phyloP scores from a whole-genome alignment of 2,329 filamentous ascomycete genomes.

The Verticillium dahliae region DNA sequence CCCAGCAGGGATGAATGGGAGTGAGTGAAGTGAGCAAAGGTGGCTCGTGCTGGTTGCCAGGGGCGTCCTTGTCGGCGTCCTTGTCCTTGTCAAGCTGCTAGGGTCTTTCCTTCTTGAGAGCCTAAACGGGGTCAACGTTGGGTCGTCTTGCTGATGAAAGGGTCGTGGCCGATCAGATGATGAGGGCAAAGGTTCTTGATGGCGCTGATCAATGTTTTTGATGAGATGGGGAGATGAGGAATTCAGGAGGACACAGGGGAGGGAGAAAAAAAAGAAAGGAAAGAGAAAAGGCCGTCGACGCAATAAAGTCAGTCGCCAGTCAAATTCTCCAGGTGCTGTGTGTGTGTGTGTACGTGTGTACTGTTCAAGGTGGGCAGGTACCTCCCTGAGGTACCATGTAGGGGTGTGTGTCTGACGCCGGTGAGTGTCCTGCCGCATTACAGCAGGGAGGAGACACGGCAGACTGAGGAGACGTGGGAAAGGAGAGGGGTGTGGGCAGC shows the following conservation, averaged over 20 bases:
- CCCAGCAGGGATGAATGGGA: conserved; percentile 6
- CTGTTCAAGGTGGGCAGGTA: neutral
- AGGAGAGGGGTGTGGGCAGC: neutral
- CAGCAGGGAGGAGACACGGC: neutral
- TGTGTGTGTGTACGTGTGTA: neutral
- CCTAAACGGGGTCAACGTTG: neutral
- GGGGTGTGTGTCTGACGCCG: neutral
- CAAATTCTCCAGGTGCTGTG: neutral
- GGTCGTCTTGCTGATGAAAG: neutral
- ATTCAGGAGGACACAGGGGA: neutral
- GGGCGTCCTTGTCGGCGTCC: conserved; percentile 5
- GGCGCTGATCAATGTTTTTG: neutral
- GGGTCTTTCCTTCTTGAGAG: neutral
- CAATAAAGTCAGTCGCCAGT: neutral
- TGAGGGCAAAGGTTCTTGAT: neutral
- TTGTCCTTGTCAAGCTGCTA: conserved; percentile 1
- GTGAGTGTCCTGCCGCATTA: neutral
- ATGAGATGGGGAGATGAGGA: neutral
- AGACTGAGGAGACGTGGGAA: neutral
- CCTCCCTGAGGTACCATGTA: no score
- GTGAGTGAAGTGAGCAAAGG: conserved; percentile 7
- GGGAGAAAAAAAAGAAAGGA: neutral
- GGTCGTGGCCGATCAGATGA: neutral
- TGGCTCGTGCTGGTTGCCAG: conserved; percentile 9
- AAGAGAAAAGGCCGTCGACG: neutral